Evolutionary conservation across 1,284 basidiomycete genomes (phyloP).

Genomic region (Takashimella tepidaria): DNA sequence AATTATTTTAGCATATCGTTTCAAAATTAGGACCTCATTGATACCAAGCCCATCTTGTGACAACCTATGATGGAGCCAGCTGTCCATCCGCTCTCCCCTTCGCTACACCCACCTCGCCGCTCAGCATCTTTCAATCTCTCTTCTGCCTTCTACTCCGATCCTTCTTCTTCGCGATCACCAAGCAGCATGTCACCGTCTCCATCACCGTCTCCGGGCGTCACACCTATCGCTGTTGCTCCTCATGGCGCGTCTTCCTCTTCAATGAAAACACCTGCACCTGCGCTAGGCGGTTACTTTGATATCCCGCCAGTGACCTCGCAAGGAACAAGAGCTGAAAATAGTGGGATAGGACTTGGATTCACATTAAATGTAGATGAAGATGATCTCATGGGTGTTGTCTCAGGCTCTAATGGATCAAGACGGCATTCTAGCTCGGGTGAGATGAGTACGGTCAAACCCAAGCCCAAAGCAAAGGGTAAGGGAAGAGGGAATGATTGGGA

Average conservation of each 20-base stretch:
- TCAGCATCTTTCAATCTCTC: neutral
- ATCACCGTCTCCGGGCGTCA: neutral
- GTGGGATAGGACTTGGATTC: neutral
- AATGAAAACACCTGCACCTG: neutral
- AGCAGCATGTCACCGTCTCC: neutral
- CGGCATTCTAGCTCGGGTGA: neutral
- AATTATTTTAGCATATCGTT: too few relatives aligned
- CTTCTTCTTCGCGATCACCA: neutral
- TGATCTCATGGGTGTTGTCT: neutral
- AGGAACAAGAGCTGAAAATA: neutral
- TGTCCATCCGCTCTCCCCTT: neutral
- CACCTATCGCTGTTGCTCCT: neutral
- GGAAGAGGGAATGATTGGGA: conserved; percentile 6
- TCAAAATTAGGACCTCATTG: too few relatives aligned
- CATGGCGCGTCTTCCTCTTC: neutral
- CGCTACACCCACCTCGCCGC: neutral
- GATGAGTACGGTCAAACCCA: neutral
- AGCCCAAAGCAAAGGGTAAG: neutral
- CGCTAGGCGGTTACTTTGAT: neutral
- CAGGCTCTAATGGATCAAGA: neutral
- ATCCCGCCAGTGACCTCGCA: neutral
- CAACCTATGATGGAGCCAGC: neutral
- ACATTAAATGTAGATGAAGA: neutral
- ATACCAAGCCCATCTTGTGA: too few relatives aligned
- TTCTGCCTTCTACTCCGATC: neutral